phyloP scores from a whole-genome alignment of 176 grass and related monocot species.

The Puccinellia tenuiflora region DNA sequence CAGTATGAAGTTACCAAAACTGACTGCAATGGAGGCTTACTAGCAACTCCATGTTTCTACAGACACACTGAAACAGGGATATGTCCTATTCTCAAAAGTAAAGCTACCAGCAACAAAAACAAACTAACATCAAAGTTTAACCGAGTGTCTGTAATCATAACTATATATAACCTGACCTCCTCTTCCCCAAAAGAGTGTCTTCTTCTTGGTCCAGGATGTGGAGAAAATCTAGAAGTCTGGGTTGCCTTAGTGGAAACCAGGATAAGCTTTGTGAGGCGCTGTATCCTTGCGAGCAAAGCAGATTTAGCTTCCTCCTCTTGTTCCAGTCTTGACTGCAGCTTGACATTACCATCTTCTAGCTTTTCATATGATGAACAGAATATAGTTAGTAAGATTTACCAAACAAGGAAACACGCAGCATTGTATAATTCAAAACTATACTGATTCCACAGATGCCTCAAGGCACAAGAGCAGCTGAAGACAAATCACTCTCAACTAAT shows the following conservation, averaged over 20 bases:
- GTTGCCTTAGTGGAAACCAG: conserved; percentile 90
- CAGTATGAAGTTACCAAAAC: background rate
- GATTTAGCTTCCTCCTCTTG: conserved; percentile 99
- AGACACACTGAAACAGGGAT: conserved; percentile 2
- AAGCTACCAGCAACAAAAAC: conserved; percentile 12
- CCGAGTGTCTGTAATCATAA: background rate
- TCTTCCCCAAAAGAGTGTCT: conserved; percentile 99
- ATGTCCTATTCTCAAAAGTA: background rate
- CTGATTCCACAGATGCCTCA: conserved; percentile 12
- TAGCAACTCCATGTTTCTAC: conserved; percentile 22
- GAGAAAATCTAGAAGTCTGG: conserved; percentile 72
- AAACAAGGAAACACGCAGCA: background rate
- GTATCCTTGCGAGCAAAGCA: conserved; percentile 92
- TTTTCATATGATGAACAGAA: conserved; percentile 53
- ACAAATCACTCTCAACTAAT: background rate
- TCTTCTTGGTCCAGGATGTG: conserved; percentile 72
- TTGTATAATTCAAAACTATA: conserved; percentile 11
- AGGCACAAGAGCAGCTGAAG: background rate
- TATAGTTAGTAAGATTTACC: conserved; percentile 38
- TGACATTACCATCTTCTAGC: conserved; percentile 99
- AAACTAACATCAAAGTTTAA: conserved; percentile 6
- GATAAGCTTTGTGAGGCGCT: conserved; percentile 93
- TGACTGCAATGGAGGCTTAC: conserved; percentile 23
- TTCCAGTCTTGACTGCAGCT: conserved; percentile 90
- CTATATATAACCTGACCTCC: conserved; percentile 57